Base-by-base conservation (phyloP, 2,329 filamentous ascomycete species). In the Fusarium odoratissimum region DNA sequence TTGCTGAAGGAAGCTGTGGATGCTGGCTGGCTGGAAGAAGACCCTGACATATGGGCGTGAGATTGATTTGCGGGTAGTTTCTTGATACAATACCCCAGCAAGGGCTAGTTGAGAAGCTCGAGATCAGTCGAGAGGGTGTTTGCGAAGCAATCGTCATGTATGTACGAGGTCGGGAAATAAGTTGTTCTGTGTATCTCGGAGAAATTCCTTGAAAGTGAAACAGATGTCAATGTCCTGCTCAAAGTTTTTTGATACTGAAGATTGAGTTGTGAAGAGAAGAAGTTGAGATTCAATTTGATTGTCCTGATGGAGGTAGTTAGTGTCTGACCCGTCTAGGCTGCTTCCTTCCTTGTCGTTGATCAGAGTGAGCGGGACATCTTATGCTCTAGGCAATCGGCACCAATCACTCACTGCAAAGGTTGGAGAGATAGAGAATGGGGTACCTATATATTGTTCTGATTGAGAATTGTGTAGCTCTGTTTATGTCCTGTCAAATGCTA, bases 151-250 rank as follows among this genome's bases (percentile, higher is more conserved):
- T 35, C 30, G 59, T 16, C 48, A 55, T 60, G 46, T 56, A 56
- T 45, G 67, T 74, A 56, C 51, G 33, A 74, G 54, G 71, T 37
- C 67, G 71, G 71, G 42, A 56, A 74, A 68, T 74, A 64, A 41
- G 41, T 16, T 30, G 45, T n/a, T 30, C n/a, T 68, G 67, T 52
- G 62, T 58, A 46, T 41, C 52, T 64, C 49, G n/a, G 38, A 52
- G 42, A 45, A 52, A 23, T 31, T n/a, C 19, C 33, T 25, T 21
- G 16, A 35, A 21, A 40, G 49, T 69, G 49, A 33, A 56, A 66
- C 45, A 45, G 13, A 44, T 10, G 11, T 8, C n/a, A 38, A 3
- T 30, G 19, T 23, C 6, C 14, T 30, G 7, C 21, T 19, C 11
- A 6, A 37, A 30, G 11, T 8, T 8, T 23, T 57, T 16, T 10